Conservation (phyloP, 108 stramenopile species). For the Stephanodiscus minutulus region DNA sequence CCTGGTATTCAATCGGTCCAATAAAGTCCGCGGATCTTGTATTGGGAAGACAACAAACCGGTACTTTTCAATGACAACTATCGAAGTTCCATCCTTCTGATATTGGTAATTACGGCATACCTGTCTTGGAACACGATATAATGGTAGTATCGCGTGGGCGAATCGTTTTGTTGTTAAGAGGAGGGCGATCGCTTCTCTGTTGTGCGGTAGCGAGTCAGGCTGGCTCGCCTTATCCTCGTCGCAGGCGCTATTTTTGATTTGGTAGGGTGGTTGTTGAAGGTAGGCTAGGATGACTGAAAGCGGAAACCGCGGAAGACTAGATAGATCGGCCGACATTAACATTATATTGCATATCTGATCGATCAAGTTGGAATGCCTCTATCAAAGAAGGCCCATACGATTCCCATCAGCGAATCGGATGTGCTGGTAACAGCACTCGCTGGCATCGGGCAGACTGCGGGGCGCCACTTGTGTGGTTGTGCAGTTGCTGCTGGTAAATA, state of each 20-base stretch:
- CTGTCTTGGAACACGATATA: conserved; percentile 52
- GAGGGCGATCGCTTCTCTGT: conserved; percentile 65
- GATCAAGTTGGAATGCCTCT: no score
- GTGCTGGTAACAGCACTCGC: no score
- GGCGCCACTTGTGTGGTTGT: no score
- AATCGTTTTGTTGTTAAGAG: conserved; percentile 61
- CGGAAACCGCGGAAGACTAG: conserved; percentile 51
- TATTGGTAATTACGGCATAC: conserved; percentile 22
- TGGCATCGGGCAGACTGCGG: no score
- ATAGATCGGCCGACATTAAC: conserved; percentile 28
- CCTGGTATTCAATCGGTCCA: conserved; percentile 77
- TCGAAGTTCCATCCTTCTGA: conserved; percentile 22
- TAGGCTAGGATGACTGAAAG: conserved; percentile 73
- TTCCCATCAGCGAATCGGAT: background rate
- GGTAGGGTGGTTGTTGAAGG: conserved; percentile 49
- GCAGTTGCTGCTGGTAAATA: no score
- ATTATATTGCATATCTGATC: no score
- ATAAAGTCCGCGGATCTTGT: conserved; percentile 65
- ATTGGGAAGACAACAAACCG: conserved; percentile 65
- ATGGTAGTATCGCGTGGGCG: conserved; percentile 52
- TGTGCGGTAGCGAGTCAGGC: conserved; percentile 7
- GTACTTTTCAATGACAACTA: conserved; percentile 32
- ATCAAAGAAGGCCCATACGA: no score
- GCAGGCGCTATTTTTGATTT: background rate
- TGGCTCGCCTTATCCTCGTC: background rate